Conservation (phyloP, 352 stramenopile species). For the Globisporangium camurandrum region DNA sequence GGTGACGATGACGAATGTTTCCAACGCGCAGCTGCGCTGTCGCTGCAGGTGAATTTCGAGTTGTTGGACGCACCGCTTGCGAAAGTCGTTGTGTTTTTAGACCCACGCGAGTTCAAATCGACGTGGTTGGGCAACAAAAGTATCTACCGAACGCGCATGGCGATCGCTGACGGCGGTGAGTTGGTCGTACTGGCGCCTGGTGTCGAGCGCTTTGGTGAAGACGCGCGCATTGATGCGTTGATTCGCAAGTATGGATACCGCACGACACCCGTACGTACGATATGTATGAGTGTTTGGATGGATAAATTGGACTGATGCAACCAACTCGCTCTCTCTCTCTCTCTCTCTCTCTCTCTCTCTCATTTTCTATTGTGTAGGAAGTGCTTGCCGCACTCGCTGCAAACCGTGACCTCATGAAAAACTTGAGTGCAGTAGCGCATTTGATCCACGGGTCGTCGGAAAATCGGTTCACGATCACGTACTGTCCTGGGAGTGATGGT, state of each 20-base stretch:
- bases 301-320: too few relatives aligned
- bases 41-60: slow-evolving; percentile 95
- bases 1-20: slow-evolving; percentile 96
- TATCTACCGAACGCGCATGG: slow-evolving; percentile 97
- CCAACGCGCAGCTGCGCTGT: slow-evolving; percentile 90
- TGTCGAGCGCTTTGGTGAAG: slow-evolving; percentile 92
- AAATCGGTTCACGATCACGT: slow-evolving; percentile 95
- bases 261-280: slow-evolving; percentile 85
- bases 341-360: neutral
- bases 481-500: slow-evolving; percentile 87
- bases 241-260: slow-evolving; percentile 97
- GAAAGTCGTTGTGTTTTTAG: slow-evolving; percentile 95
- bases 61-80: slow-evolving; percentile 86
- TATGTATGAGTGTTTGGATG: neutral
- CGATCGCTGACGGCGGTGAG: slow-evolving; percentile 92
- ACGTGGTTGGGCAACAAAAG: slow-evolving; percentile 98
- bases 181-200: slow-evolving; percentile 93
- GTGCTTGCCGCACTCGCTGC: slow-evolving; percentile 89
- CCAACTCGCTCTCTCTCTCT: too few relatives aligned
- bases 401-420: slow-evolving; percentile 93
- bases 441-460: slow-evolving; percentile 97
- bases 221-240: slow-evolving; percentile 90
- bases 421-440: slow-evolving; percentile 92
- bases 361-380: slow-evolving; percentile 28
- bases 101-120: slow-evolving; percentile 95